A percentile compares a stretch with the other conserved stretches of the same genome.
phyloP scores from a whole-genome alignment of 345 rosid species.

The Pseudoturritis turrita region DNA sequence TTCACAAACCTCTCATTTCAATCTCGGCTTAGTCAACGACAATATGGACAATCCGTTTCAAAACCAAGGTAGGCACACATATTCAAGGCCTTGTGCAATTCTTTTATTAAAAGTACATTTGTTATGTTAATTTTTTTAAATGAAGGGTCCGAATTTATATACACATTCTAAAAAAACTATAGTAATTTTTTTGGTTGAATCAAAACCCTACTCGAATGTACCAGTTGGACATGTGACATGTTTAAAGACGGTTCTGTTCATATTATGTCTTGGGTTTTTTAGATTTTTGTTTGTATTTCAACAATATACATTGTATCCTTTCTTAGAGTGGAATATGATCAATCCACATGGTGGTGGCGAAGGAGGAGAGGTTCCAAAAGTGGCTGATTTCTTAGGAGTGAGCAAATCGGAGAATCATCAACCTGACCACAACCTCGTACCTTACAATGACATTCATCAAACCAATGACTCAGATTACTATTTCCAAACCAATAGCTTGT shows the following conservation, averaged over 20 bases:
- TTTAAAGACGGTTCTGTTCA: background rate
- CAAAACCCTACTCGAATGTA: background rate
- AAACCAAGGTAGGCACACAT: constrained; percentile 56
- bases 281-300: background rate
- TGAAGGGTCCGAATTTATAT: background rate
- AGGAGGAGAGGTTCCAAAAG: constrained; percentile 76
- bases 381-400: constrained; percentile 94
- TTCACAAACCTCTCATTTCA: constrained; percentile 74
- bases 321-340: constrained; percentile 74
- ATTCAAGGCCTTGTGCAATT: background rate
- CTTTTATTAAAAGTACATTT: background rate
- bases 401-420: constrained; percentile 66
- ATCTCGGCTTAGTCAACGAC: constrained; percentile 75
- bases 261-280: background rate
- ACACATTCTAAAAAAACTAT: background rate
- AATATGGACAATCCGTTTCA: constrained; percentile 76
- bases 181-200: background rate
- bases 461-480: constrained; percentile 54
- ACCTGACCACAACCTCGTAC: constrained; percentile 48
- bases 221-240: background rate
- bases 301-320: background rate
- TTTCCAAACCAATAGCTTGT: constrained; percentile 48
- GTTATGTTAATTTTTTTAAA: background rate
- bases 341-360: constrained; percentile 45
- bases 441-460: constrained; percentile 62